Conservation (phyloP, 352 stramenopile genomes). For the Pythium biforme region DNA sequence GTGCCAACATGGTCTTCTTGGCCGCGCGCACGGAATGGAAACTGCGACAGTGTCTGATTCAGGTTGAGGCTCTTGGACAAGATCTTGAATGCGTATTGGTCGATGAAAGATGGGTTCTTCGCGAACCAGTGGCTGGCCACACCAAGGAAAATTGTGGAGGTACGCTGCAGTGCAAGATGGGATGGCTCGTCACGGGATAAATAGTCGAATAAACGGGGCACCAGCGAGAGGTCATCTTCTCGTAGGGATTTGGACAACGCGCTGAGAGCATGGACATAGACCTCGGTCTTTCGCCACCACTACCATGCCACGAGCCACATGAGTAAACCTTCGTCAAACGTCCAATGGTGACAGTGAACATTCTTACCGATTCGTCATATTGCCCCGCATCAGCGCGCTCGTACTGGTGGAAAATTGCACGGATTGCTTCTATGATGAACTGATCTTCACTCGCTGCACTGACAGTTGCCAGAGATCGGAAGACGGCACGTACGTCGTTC, state of each 20-base stretch:
- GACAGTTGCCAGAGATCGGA: slow-evolving; percentile 74
- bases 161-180: slow-evolving; percentile 59
- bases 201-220: slow-evolving; percentile 70
- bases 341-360: neutral
- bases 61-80: slow-evolving; percentile 67
- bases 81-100: slow-evolving; percentile 62
- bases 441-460: slow-evolving; percentile 64
- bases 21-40: slow-evolving; percentile 43
- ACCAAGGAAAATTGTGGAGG: slow-evolving; percentile 68
- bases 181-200: slow-evolving; percentile 67
- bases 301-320: slow-evolving; percentile 8
- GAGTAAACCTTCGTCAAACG: slow-evolving; percentile 7
- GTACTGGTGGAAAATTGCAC: slow-evolving; percentile 73
- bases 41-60: slow-evolving; percentile 34
- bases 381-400: slow-evolving; percentile 46
- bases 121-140: slow-evolving; percentile 76
- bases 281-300: slow-evolving; percentile 77
- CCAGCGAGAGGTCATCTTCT: slow-evolving; percentile 70
- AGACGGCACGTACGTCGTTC: slow-evolving; percentile 73
- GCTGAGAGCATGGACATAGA: slow-evolving; percentile 83
- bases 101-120: slow-evolving; percentile 53
- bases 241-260: slow-evolving; percentile 80
- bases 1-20: slow-evolving; percentile 70
- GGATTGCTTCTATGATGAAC: slow-evolving; percentile 76
- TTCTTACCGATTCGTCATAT: slow-evolving; percentile 25